Percentiles rank a stretch among this genome's conserved stretches.
These are phyloP conservation scores for Dentiscutata heterogama DNA, from an alignment of 371 early-diverging fungal species.

Conservation along the genomic window DNA sequence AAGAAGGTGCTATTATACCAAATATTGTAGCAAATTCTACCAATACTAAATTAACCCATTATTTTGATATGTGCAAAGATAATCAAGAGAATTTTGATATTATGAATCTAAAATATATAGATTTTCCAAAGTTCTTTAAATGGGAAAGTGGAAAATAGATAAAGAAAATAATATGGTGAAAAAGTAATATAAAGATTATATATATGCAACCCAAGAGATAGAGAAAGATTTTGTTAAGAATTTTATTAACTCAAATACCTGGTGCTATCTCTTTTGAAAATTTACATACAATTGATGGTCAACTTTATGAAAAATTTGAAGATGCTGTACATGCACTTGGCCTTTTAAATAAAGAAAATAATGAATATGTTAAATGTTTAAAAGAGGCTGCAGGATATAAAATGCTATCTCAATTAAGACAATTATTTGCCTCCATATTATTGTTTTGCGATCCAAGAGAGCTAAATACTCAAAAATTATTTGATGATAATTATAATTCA, in stretches of 20 bases:
- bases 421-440: too few relatives aligned
- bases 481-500: too few relatives aligned
- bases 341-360: conserved; percentile 30
- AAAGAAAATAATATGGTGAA: background rate
- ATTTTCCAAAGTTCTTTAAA: background rate
- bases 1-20: too few relatives aligned
- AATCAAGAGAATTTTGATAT: background rate
- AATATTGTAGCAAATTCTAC: too few relatives aligned
- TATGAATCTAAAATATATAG: background rate
- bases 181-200: background rate
- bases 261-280: too few relatives aligned
- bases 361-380: conserved; percentile 23
- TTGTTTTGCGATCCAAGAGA: too few relatives aligned
- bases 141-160: background rate
- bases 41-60: too few relatives aligned
- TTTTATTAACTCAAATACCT: too few relatives aligned
- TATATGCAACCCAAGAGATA: background rate
- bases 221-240: background rate
- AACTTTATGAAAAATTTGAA: background rate
- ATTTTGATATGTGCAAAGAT: too few relatives aligned
- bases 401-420: background rate
- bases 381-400: background rate
- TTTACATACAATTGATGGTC: background rate
- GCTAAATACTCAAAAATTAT: too few relatives aligned
- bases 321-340: conserved; percentile 10